Evolutionary conservation across 495 filamentous ascomycete genomes (phyloP).

Genomic region (Bathelium albidoporum): DNA sequence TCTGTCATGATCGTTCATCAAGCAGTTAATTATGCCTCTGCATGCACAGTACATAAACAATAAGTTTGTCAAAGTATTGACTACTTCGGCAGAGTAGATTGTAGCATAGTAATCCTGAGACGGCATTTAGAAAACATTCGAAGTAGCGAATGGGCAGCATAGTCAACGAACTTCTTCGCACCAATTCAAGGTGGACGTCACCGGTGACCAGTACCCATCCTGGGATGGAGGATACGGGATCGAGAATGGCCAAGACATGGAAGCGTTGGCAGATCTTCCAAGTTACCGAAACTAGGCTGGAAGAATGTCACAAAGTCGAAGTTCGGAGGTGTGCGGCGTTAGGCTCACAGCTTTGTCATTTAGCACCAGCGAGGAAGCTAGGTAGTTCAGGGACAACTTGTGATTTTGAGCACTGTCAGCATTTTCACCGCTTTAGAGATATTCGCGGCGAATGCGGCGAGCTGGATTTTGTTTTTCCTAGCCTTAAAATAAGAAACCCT

Average conservation of each 20-base stretch:
- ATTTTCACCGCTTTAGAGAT: too few species aligned
- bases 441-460: too few species aligned
- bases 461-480: too few species aligned
- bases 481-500: too few species aligned
- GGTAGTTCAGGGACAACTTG: not conserved
- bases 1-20: constrained; percentile 29
- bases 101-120: constrained; percentile 35
- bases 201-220: constrained; percentile 70
- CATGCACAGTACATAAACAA: constrained; percentile 31
- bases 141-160: not conserved
- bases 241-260: constrained; percentile 39
- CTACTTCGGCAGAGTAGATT: constrained; percentile 32
- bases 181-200: constrained; percentile 86
- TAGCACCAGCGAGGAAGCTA: not conserved
- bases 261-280: not conserved
- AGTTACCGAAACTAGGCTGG: too few species aligned
- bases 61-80: constrained; percentile 35
- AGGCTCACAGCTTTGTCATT: not conserved
- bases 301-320: not conserved
- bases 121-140: not conserved
- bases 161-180: constrained; percentile 66
- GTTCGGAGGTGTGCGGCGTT: not conserved
- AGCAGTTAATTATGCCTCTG: constrained; percentile 30
- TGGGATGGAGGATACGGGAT: constrained; percentile 60
- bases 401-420: not conserved